A percentile compares a stretch with the other conserved stretches of the same genome.
Conservation (phyloP, 805 yeast species). For the Zygoascus bituminiphila region DNA sequence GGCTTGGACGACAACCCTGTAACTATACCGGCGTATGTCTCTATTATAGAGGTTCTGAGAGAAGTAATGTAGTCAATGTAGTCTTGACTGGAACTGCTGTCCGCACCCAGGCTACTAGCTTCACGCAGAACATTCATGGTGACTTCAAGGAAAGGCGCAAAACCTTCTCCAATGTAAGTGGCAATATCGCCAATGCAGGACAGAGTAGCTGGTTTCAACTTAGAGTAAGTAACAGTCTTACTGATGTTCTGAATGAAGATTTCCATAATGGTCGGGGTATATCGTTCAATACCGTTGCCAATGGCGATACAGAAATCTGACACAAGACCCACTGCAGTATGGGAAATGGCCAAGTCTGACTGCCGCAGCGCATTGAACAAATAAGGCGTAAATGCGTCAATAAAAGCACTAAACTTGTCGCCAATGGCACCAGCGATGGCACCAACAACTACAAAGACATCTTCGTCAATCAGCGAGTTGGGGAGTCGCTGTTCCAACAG, state of each 20-base stretch:
- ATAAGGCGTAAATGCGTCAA: slow-evolving; percentile 77
- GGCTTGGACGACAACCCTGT: slow-evolving; percentile 77
- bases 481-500: slow-evolving; percentile 56
- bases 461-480: slow-evolving; percentile 84
- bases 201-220: slow-evolving; percentile 76
- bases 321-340: slow-evolving; percentile 87
- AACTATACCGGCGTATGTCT: slow-evolving; percentile 91
- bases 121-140: slow-evolving; percentile 61
- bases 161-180: slow-evolving; percentile 69
- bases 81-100: slow-evolving; percentile 54
- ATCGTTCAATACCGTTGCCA: slow-evolving; percentile 63
- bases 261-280: slow-evolving; percentile 73
- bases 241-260: slow-evolving; percentile 69
- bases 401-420: slow-evolving; percentile 59
- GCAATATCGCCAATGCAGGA: slow-evolving; percentile 97
- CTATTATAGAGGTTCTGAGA: slow-evolving; percentile 83
- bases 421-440: slow-evolving; percentile 81
- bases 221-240: slow-evolving; percentile 60
- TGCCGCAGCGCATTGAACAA: slow-evolving; percentile 68
- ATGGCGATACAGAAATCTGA: slow-evolving; percentile 91
- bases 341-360: slow-evolving; percentile 74
- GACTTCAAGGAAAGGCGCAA: slow-evolving; percentile 65
- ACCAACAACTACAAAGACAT: slow-evolving; percentile 83
- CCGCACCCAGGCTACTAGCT: slow-evolving; percentile 27
- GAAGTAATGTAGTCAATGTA: slow-evolving; percentile 64